phyloP scores from a whole-genome alignment of 352 stramenopile species.

The Pythium aquatile region DNA sequence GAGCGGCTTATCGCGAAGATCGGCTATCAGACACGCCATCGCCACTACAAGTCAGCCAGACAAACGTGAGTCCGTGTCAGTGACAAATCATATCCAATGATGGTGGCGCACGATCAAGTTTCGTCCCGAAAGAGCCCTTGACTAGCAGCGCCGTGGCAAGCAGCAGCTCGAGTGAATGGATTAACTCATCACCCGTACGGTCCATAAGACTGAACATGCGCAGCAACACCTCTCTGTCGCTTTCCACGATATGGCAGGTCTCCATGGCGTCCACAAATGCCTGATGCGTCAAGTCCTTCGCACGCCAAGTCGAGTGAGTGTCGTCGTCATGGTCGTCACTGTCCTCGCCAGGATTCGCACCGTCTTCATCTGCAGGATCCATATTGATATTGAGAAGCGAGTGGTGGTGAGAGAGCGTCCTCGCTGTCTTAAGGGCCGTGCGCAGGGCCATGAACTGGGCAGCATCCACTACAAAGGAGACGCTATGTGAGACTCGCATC shows the following conservation, averaged over 20 bases:
- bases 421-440: not conserved
- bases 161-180: constrained; percentile 45
- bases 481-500: too few species aligned
- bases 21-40: constrained; percentile 14
- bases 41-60: constrained; percentile 11
- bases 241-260: constrained; percentile 39
- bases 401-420: not conserved
- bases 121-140: constrained; percentile 35
- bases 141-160: constrained; percentile 44
- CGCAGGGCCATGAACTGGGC: constrained; percentile 8
- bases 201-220: constrained; percentile 62
- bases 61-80: too few species aligned
- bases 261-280: constrained; percentile 44
- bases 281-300: constrained; percentile 35
- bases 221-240: constrained; percentile 51
- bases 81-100: not conserved
- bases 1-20: constrained; percentile 22
- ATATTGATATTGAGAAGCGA: not conserved
- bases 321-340: not conserved
- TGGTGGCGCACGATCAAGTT: constrained; percentile 41
- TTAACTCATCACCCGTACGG: constrained; percentile 49
- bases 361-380: not conserved
- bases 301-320: constrained; percentile 22
- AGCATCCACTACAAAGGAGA: constrained; percentile 7
- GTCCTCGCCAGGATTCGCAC: constrained; percentile 4